Base-by-base conservation (phyloP, 2,329 filamentous ascomycete genomes). In the Rhinocladiella similis region DNA sequence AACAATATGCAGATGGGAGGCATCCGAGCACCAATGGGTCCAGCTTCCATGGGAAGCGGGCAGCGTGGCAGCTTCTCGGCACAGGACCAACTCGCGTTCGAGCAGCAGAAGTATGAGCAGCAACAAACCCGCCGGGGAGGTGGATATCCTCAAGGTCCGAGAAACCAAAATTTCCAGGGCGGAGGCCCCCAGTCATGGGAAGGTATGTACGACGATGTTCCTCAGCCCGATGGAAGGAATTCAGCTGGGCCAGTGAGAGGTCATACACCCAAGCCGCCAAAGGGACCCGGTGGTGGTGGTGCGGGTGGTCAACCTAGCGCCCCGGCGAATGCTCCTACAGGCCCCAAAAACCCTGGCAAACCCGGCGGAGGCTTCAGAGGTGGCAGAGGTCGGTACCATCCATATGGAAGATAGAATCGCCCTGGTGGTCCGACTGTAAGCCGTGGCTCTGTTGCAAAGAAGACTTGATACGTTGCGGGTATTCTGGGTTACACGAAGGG, bases 121-220 rank as follows among this genome's bases (percentile, higher is more conserved):
- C 88, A 86, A 29, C 88, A 86, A 22, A 77, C 77, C 62, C 80
- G 80, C 60, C 83, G 81, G 54, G 73, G 71, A 73, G 78, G 74
- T 45, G 46, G 47, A 16, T 60, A 58, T 18, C 57, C 57, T 14
- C 48, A 46, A 12, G 59, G 57, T 7, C 57, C 60, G 27, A 58
- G 51, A 13, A 48, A 56, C 22, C 54, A 54, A 42, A 65, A 67
- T 25, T 63, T 66, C 27, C 59, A 60, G 25, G 48, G 51, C 39
- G 85, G 51, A 36, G 85, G 85, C 14, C 88, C 88, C n/a, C 90
- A 89, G 20, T 92, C 88, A 39, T 97, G 92, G 91, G 93, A 97
- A 72, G 93, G 93, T 68, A 96, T 96, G 91, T 97, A 97, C 72
- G 93, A 97, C 70, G 93, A 97, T 70, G 90, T 92, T 1, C 92